Evolutionary conservation across 2,329 filamentous ascomycete genomes (phyloP).

Genomic region (Alternaria brassicicola): DNA sequence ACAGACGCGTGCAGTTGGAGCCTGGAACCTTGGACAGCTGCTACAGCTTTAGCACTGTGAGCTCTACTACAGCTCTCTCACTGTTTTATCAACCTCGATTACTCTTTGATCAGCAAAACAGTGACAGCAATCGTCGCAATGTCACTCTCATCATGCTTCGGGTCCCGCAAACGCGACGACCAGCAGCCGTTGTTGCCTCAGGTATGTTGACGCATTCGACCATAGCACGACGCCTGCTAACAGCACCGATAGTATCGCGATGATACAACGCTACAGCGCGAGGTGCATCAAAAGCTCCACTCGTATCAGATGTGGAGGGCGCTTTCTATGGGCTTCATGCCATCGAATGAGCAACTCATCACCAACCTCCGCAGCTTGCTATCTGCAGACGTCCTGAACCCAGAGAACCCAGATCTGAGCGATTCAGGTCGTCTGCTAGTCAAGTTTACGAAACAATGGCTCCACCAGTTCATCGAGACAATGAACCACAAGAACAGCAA

Average conservation of each 20-base stretch:
- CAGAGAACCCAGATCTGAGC: constrained; percentile 75
- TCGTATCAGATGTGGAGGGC: constrained; percentile 90
- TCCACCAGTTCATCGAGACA: constrained; percentile 81
- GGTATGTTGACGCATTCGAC: constrained; percentile 13
- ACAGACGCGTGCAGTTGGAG: constrained; percentile 6
- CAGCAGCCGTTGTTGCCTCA: constrained; percentile 77
- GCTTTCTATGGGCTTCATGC: constrained; percentile 84
- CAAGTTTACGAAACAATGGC: constrained; percentile 73
- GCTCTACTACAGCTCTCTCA: neutral
- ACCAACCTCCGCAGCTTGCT: constrained; percentile 80
- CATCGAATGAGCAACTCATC: constrained; percentile 83
- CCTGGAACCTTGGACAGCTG: constrained; percentile 8
- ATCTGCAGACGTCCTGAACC: constrained; percentile 77
- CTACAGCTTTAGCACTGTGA: neutral
- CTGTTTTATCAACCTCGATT: constrained; percentile 3
- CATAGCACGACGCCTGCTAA: neutral
- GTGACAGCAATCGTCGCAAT: constrained; percentile 44
- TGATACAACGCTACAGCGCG: constrained; percentile 71
- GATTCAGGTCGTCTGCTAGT: constrained; percentile 76
- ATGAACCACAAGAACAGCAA: constrained; percentile 79
- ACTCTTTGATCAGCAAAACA: neutral
- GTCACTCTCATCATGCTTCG: constrained; percentile 66
- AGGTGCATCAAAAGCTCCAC: constrained; percentile 87
- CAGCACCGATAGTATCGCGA: constrained; percentile 65
- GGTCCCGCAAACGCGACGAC: constrained; percentile 63